Evolutionary conservation across 2,329 filamentous ascomycete species (phyloP), one percentile per base, ranked within the genome.

Genomic region (Paradendryphiella salina): DNA sequence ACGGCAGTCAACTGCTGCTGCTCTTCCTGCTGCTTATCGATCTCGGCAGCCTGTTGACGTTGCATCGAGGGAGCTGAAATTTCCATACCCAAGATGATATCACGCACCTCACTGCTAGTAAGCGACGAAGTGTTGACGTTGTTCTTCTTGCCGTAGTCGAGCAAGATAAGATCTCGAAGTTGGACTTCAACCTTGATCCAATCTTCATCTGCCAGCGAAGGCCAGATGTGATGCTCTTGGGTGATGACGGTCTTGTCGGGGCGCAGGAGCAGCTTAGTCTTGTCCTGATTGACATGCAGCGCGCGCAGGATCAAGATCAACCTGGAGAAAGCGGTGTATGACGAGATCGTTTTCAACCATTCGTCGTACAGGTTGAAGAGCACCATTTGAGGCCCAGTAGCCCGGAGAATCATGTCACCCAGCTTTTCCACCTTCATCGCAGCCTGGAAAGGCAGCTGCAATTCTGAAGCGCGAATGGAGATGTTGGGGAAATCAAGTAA

Each of bases 131-230:
- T 93, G 66, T 99, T 99, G 79, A 99, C 94, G 64, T 97, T 99
- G 80, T 99, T 99, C 83, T 99, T 99, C 84, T 97, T 99, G 70
- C 94, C 94, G 71, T 99, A 99, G 72, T 99, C 94, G 63, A 97
- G 96, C 62, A 99, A 73, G 66, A 99, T 99, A 60, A 99, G 79
- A 79, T 99, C 94, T 73, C 94, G 87, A 34, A 99, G 80, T 70
- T 96, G 90, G 37, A 91, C 91, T 80, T 99, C 94, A n/a, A 99
- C 90, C 83, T 96, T 96, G 76, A 99, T 94, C 94, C 94, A 99
- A 57, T 96, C 92, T 65, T 99, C 94, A 59, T 99, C 94, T 0
- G 89, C 87, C 47, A 99, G 78, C 0, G 90, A 87, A 0, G 94
- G 94, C 94, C 94, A 99, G 71, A 99, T 99, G 73, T 99, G 94